Conservation (phyloP, 176 grass and related monocot genomes). For the Lolium perenne region DNA sequence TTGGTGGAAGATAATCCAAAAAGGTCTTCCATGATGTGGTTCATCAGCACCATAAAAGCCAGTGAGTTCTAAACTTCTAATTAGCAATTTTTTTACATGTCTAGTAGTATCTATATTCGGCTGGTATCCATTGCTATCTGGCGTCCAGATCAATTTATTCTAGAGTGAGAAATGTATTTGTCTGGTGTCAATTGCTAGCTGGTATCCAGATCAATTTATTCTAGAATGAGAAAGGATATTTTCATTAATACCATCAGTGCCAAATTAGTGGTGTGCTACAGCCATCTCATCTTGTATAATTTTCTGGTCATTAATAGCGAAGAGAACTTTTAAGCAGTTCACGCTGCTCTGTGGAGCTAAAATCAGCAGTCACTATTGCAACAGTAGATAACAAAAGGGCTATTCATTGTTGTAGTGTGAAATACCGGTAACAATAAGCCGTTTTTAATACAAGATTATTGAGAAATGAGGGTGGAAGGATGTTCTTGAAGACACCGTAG, state of each 20-base stretch:
- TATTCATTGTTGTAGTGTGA: background rate
- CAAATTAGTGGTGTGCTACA: background rate
- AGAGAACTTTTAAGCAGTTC: background rate
- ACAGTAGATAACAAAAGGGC: constrained; percentile 4
- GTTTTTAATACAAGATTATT: background rate
- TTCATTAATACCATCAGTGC: background rate
- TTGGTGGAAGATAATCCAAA: constrained; percentile 18
- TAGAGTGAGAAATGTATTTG: background rate
- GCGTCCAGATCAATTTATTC: background rate
- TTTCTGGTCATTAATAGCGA: background rate
- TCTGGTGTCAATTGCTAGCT: too few species aligned
- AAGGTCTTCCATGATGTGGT: background rate
- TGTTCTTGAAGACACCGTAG: background rate
- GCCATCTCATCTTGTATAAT: background rate
- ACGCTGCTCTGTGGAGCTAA: background rate
- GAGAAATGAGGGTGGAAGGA: background rate
- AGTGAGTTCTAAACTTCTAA: constrained; percentile 46
- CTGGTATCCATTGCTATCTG: background rate
- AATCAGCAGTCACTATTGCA: background rate
- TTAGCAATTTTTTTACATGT: background rate
- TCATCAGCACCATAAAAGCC: background rate
- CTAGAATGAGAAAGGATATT: background rate
- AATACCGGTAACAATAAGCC: background rate
- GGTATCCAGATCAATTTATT: too few species aligned
- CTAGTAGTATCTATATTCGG: background rate